Evolutionary conservation across 2,329 filamentous ascomycete species (phyloP).

Genomic region (Colletotrichum sp.): DNA sequence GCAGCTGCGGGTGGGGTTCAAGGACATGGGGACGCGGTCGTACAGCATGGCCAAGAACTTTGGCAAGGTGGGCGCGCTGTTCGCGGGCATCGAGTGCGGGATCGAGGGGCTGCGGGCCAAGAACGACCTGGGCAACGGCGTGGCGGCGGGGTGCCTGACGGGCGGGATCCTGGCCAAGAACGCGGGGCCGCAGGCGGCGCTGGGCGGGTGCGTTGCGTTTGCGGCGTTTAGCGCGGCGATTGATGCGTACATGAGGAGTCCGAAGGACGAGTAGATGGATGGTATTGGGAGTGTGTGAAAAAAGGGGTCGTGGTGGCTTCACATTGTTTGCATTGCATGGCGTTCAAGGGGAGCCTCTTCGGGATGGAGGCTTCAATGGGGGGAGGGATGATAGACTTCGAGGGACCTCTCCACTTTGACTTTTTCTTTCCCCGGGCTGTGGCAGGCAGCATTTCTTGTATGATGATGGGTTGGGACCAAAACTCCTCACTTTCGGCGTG

Average conservation of each 20-base stretch:
- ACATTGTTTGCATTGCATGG: constrained; percentile 23
- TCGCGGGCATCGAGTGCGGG: constrained; percentile 92
- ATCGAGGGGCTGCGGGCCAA: constrained; percentile 93
- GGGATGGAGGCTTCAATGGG: not conserved
- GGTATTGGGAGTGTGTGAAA: not conserved
- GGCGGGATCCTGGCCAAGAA: constrained; percentile 87
- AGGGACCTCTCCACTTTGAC: not conserved
- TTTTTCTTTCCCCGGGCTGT: not conserved
- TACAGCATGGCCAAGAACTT: constrained; percentile 92
- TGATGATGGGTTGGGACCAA: not conserved
- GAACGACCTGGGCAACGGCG: constrained; percentile 90
- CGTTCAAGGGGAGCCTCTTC: constrained; percentile 14
- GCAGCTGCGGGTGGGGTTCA: constrained; percentile 85
- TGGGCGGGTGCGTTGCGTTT: constrained; percentile 89
- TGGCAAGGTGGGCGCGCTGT: constrained; percentile 89
- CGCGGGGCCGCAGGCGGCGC: constrained; percentile 87
- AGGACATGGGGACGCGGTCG: constrained; percentile 90
- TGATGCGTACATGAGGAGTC: constrained; percentile 88
- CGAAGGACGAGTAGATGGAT: constrained; percentile 58
- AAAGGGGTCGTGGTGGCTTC: not conserved
- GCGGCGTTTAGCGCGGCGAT: constrained; percentile 92
- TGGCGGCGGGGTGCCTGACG: constrained; percentile 87
- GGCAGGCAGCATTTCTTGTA: not conserved
- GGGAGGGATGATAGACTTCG: not conserved
- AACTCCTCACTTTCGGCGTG: constrained; percentile 5